phyloP scores from a whole-genome alignment of 805 yeast species.

The Sugiyamaella lignohabitans region DNA sequence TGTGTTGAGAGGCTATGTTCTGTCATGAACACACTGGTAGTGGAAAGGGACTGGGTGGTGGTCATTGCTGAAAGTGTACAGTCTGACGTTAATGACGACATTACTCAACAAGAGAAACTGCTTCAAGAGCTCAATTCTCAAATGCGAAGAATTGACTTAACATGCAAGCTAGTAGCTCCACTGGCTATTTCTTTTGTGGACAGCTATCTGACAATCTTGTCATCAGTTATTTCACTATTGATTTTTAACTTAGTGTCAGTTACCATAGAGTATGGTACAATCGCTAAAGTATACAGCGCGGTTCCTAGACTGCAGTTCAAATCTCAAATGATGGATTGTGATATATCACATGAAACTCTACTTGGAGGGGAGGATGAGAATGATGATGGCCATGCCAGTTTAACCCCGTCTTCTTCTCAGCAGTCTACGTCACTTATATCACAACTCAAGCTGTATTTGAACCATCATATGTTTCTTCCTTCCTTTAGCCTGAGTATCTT shows the following conservation, averaged over 20 bases:
- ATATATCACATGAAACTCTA: too few relatives aligned
- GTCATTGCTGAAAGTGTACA: constrained; percentile 27
- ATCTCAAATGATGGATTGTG: too few relatives aligned
- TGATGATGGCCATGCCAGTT: constrained; percentile 1
- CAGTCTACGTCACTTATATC: constrained; percentile 1
- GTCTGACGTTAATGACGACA: not conserved
- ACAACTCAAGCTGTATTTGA: constrained; percentile 19
- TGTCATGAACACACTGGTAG: constrained; percentile 34
- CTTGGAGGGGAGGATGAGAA: not conserved
- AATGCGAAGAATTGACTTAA: constrained; percentile 36
- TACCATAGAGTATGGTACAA: constrained; percentile 31
- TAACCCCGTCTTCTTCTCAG: not conserved
- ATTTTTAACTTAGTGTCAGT: constrained; percentile 28
- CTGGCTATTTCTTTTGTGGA: constrained; percentile 32
- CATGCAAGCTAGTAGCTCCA: constrained; percentile 37
- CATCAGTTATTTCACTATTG: constrained; percentile 28
- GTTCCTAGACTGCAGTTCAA: constrained; percentile 27
- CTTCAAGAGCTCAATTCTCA: constrained; percentile 30
- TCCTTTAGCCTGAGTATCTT: constrained; percentile 29
- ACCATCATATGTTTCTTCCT: constrained; percentile 28
- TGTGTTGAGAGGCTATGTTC: constrained; percentile 33
- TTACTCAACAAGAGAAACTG: constrained; percentile 15
- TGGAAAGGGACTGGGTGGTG: constrained; percentile 39
- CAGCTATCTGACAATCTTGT: constrained; percentile 21
- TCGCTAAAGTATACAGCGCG: constrained; percentile 30